phyloP scores from a whole-genome alignment of 2,329 filamentous ascomycete genomes.

The Biscogniauxia mediterranea region DNA sequence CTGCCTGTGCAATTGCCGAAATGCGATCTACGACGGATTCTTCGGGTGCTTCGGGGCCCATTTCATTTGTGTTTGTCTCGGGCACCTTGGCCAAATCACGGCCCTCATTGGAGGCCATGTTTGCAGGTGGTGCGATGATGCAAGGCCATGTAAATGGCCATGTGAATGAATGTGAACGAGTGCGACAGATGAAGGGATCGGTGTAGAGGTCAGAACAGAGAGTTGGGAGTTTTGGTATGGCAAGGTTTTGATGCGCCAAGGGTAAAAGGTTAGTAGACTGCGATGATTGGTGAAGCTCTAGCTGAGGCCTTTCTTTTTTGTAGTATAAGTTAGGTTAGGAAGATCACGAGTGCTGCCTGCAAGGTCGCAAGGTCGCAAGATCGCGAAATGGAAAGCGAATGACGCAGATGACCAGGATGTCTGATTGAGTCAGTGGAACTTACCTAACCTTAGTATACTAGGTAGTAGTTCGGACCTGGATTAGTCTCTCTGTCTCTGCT shows the following conservation, averaged over 20 bases:
- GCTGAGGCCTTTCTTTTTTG: neutral
- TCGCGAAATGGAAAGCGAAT: neutral
- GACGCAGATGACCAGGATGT: neutral
- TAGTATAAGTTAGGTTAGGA: too few species aligned
- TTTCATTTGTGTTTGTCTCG: neutral
- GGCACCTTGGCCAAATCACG: constrained; percentile 5
- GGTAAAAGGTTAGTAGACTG: neutral
- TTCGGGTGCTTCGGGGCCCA: neutral
- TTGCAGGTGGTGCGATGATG: neutral
- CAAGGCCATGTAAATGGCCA: neutral
- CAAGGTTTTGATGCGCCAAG: too few species aligned
- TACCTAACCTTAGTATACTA: too few species aligned
- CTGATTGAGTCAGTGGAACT: neutral
- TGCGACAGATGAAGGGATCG: neutral
- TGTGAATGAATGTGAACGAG: neutral
- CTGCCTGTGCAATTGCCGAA: constrained; percentile 6
- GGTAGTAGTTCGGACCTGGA: too few species aligned
- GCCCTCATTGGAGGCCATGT: constrained; percentile 11
- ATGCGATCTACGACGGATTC: constrained; percentile 6
- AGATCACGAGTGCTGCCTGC: neutral
- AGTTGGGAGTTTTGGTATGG: too few species aligned
- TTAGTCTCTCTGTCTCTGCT: too few species aligned
- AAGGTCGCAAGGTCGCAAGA: neutral
- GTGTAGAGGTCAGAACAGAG: neutral
- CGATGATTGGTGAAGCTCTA: neutral